Base-by-base conservation (phyloP, 345 rosid genomes). In the Raphanus sativus region DNA sequence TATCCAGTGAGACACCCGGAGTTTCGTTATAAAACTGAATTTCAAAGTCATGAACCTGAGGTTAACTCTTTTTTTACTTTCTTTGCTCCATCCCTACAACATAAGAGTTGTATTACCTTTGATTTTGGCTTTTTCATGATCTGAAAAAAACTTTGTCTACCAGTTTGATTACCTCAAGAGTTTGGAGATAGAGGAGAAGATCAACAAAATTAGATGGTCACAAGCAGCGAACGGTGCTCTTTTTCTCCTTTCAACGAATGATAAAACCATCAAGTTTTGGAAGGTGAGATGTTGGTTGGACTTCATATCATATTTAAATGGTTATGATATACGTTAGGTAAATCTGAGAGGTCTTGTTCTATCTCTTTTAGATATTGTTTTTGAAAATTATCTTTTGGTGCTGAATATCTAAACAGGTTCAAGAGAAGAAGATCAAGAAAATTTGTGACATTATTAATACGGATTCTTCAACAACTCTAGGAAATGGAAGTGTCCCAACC, bases 161-260 rank as follows among this genome's bases (percentile, higher is more conserved):
- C 88, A 92, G 98, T 94, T 94, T 87, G 98, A 94, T 85, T 94
- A 94, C 83, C 91, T 94, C 58, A 94, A 94, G 89, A 94, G 98
- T 80, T 90, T 94, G 93, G 97, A 94, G 85, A 94, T 94, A 82
- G 98, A 94, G 86, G 97, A 94, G 86, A 94, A 94, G 85, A 92
- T 92, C 74, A 94, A 92, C 88, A 92, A 92, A 85, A 92, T 92
- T 79, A 88, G 92, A 82, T 94, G 97, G 97, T 92, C 95, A 83
- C 95, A 89, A 73, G 82, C 87, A 33, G 88, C 93, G 16, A 92
- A 88, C 30, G 85, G 93, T 79, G 93, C 97, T 45, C 87, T 90
- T 36, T 92, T 89, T 81, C 97, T 94, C 70, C 85, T 94, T 60
- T 94, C 98, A 61, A 90, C 98, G 32, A 94, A 94, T 86, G 97